Evolutionary conservation across 208 protist genomes (phyloP), one percentile per base, ranked within the genome.

Genomic region (Trypanosoma rangeli): DNA sequence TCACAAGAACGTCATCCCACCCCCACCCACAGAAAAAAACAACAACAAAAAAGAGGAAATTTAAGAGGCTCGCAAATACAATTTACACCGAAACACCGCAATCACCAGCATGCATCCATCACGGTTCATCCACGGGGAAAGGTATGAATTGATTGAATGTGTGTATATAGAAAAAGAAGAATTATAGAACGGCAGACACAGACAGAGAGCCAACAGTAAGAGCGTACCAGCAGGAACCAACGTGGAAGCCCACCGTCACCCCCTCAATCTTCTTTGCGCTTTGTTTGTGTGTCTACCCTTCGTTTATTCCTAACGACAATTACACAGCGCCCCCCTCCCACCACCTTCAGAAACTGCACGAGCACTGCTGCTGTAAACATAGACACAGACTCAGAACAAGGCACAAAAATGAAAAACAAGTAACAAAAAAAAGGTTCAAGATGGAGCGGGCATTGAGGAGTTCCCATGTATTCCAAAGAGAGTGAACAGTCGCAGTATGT

Each of bases 401-500:
- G 9, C 12, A 56, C 4, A 37, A 37, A 37, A 37, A 37, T 37
- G 33, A 37, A 37, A 37, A 37, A 37, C 7, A 2, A 37, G n/a
- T n/a, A n/a, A n/a, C n/a, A 22, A n/a, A 56, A 29, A 16, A 31
- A 44, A 37, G 20, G 18, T 24, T 22, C 28, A 58, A 37, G 4
- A 71, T 18, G 28, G 5, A 35, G 48, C 16, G 56, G 13, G 37
- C 48, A 44, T 49, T 55, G 29, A 35, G 5, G 3, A 42, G 22
- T 39, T 35, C 26, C 39, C 20, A 29, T 46, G 46, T 0, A 61
- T 28, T 0, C 64, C 73, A 78, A 88, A 94, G 0, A 76, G 22
- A 31, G 22, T 16, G 29, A 79, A 55, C 0, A 90, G 29, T 1
- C 89, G 85, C 24, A 49, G 15, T 0, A 87, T 28, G 73, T 94